Percentiles rank a stretch among this genome's conserved stretches.
These are phyloP conservation scores for Fusarium hainanense DNA, from an alignment of 2,329 filamentous ascomycete species.

Conservation along the genomic window DNA sequence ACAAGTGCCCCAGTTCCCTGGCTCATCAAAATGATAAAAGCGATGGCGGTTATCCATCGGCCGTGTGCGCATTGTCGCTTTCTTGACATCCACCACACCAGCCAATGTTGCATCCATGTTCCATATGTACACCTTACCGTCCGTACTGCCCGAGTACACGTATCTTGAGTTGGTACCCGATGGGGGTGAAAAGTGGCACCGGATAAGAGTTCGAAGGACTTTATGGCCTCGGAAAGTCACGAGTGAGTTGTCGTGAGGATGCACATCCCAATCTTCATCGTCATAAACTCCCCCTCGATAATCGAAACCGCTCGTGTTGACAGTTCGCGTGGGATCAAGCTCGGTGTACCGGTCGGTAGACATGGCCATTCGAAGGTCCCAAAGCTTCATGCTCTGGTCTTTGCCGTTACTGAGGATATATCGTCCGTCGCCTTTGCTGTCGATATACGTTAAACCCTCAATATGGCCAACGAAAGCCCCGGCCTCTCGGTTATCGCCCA, in stretches of 20 bases:
- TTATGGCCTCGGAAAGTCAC: conserved; percentile 94
- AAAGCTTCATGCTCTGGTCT: conserved; percentile 96
- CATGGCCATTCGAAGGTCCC: conserved; percentile 93
- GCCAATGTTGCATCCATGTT: conserved; percentile 91
- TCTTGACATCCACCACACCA: conserved; percentile 79
- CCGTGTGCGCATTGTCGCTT: conserved; percentile 73
- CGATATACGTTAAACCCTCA: conserved; percentile 75
- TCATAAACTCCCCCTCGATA: conserved; percentile 78
- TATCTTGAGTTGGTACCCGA: conserved; percentile 89
- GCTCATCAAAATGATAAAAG: conserved; percentile 67
- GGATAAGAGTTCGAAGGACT: conserved; percentile 88
- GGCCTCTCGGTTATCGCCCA: conserved; percentile 81
- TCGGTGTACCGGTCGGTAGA: conserved; percentile 71
- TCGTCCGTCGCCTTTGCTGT: conserved; percentile 75
- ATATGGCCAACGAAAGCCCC: conserved; percentile 75
- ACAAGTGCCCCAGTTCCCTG: conserved; percentile 76
- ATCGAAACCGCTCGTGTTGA: conserved; percentile 71
- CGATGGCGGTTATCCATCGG: conserved; percentile 66
- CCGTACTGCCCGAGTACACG: conserved; percentile 90
- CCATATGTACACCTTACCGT: conserved; percentile 91
- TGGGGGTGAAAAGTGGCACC: conserved; percentile 94
- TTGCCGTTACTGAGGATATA: conserved; percentile 96
- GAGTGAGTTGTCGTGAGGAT: conserved; percentile 87
- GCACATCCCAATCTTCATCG: conserved; percentile 67
- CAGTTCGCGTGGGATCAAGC: conserved; percentile 66